Conservation (phyloP, 2,329 filamentous ascomycete species). For the Scopulariopsis brevicaulis region DNA sequence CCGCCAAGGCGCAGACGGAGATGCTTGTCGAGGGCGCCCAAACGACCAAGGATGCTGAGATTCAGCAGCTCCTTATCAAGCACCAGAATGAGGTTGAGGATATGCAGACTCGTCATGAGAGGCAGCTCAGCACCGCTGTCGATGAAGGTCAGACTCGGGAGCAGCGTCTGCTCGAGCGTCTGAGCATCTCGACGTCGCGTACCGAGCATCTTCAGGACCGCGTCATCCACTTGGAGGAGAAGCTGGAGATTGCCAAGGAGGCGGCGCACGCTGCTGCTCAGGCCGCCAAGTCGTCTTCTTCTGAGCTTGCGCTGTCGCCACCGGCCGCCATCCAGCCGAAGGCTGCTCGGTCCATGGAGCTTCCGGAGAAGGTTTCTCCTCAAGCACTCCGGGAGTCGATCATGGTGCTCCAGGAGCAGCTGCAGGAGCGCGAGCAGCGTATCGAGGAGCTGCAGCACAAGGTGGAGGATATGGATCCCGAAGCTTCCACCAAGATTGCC, state of each 20-base stretch:
- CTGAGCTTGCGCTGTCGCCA: conserved; percentile 17
- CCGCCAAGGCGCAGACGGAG: conserved; percentile 68
- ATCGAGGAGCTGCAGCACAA: conserved; percentile 79
- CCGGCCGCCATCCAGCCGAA: not conserved
- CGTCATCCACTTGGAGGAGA: conserved; percentile 76
- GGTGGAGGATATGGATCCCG: conserved; percentile 57
- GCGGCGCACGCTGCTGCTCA: conserved; percentile 74
- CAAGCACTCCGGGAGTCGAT: conserved; percentile 94
- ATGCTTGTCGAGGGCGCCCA: conserved; percentile 76
- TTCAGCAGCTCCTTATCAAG: conserved; percentile 40
- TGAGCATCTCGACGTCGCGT: conserved; percentile 75
- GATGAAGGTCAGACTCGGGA: conserved; percentile 79
- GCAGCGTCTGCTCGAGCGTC: conserved; percentile 66
- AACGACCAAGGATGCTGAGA: conserved; percentile 48
- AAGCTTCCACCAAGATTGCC: conserved; percentile 71
- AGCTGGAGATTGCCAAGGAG: conserved; percentile 79
- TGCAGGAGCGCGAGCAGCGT: conserved; percentile 82
- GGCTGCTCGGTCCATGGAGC: conserved; percentile 24
- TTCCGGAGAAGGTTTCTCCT: conserved; percentile 81
- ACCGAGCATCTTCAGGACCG: conserved; percentile 78
- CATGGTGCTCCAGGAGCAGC: conserved; percentile 88
- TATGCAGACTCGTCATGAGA: conserved; percentile 62
- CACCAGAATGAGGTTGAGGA: conserved; percentile 64
- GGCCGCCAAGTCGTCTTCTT: conserved; percentile 49
- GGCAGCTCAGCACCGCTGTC: conserved; percentile 57